phyloP scores from a whole-genome alignment of 495 filamentous ascomycete species.

The Hypoxylon rickii region DNA sequence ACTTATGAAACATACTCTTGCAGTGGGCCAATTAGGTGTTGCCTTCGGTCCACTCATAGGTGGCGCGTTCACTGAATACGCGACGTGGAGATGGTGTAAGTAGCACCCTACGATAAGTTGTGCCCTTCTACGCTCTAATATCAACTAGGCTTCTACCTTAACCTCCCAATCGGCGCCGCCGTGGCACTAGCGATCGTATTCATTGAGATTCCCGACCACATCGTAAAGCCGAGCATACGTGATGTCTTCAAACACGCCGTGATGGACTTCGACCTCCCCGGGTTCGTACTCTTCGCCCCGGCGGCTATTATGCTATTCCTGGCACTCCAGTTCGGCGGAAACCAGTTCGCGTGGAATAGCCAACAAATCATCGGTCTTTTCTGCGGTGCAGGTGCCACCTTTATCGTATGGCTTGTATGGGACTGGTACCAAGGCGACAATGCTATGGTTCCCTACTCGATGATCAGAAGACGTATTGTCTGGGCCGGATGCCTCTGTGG shows the following conservation, averaged over 20 bases:
- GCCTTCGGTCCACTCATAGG: constrained; percentile 59
- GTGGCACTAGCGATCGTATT: constrained; percentile 44
- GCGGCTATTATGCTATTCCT: constrained; percentile 50
- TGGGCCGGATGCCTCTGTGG: constrained; percentile 21
- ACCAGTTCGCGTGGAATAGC: constrained; percentile 48
- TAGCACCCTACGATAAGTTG: not conserved
- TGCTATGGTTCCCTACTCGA: constrained; percentile 40
- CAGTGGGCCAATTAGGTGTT: constrained; percentile 28
- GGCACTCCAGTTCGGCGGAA: constrained; percentile 58
- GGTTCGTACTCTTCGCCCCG: constrained; percentile 51
- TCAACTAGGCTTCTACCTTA: constrained; percentile 59
- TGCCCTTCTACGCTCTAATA: not conserved
- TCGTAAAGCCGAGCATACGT: constrained; percentile 4
- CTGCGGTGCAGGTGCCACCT: constrained; percentile 48
- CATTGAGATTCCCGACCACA: constrained; percentile 49
- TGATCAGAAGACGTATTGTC: constrained; percentile 21
- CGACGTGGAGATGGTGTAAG: constrained; percentile 48
- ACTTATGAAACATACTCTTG: constrained; percentile 55
- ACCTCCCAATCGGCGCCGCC: constrained; percentile 33
- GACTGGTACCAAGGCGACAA: constrained; percentile 47
- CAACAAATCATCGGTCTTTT: constrained; percentile 40
- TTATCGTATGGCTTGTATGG: constrained; percentile 48
- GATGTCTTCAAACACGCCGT: constrained; percentile 1
- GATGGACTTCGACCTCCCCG: constrained; percentile 51
- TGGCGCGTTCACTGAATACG: constrained; percentile 63